Base-by-base conservation (phyloP, 2,329 filamentous ascomycete genomes). In the Fusarium verrucosum region DNA sequence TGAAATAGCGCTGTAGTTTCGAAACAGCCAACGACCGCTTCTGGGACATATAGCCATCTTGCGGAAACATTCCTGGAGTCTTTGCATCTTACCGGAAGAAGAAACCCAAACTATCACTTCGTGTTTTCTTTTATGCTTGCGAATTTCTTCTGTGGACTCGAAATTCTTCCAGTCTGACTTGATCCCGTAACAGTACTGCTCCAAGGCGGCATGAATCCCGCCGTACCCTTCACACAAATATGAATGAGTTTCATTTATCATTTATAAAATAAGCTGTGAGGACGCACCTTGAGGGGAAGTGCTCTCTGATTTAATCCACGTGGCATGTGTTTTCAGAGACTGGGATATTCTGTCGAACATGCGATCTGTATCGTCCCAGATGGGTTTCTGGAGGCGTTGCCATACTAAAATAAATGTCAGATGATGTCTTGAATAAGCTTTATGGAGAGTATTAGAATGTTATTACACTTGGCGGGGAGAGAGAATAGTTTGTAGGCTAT, bases 361-460 rank as follows among this genome's bases (percentile, higher is more conserved):
- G 0, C 0, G 7, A 2, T 17, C 1, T 1, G 30, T 25, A 4
- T 58, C 42, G 3, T 50, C 55, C 55, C 55, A 58, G 4, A 58
- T 41, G 1, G 55, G 37, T 1, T 22, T 58, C n/a, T 58, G 55
- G 2, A 58, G 52, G 1, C 52, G 52, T 2, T 58, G 55, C 55
- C 55, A 58, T 37, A 58, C 55, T 58, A 5, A 1, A 16, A 0
- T 3, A 5, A 25, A 8, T 0, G 9, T 20, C 0, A 11, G 19
- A 5, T 2, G 22, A 23, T 6, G 13, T 16, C 7, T 30, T 9
- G 2, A 25, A 1, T 8, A 17, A 10, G 6, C 5, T 5, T 5
- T 2, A 2, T 17, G 2, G 11, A 2, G n/a, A 42, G 7, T 10
- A 0, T 0, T 4, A 0, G 14, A 16, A 1, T 0, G 1, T n/a